Conservation (phyloP, 495 filamentous ascomycete species). For the Penicillium goetzii region DNA sequence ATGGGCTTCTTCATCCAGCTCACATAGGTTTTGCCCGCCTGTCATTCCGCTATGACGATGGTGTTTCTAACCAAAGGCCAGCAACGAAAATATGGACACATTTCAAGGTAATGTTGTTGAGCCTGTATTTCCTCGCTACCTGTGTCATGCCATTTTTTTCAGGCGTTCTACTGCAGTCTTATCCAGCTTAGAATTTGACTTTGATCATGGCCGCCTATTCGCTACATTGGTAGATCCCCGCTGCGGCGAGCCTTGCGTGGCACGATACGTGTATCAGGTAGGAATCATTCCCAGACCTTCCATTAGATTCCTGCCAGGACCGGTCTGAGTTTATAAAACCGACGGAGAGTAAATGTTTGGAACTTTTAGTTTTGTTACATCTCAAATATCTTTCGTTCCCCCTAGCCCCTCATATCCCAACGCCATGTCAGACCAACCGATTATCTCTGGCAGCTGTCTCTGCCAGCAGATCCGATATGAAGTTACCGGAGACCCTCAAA, state of each 20-base stretch:
- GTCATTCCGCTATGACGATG: no score
- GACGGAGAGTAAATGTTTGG: background rate
- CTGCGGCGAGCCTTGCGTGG: background rate
- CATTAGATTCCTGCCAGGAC: background rate
- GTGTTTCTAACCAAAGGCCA: no score
- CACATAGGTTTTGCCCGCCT: no score
- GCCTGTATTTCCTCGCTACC: no score
- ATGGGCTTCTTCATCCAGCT: no score
- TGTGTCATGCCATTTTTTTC: background rate
- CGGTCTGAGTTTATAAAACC: background rate
- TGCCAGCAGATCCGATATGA: background rate
- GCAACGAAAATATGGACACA: no score
- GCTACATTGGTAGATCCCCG: background rate
- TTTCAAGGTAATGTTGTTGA: no score
- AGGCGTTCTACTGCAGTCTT: background rate
- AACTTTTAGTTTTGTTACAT: background rate
- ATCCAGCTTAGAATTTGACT: background rate
- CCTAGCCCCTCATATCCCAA: background rate
- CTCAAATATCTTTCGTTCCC: background rate
- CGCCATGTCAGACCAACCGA: background rate
- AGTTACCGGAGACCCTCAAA: background rate
- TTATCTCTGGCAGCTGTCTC: background rate
- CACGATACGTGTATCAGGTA: background rate
- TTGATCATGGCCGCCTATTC: background rate
- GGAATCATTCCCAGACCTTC: background rate